phyloP scores from a whole-genome alignment of 257 asterid genomes.

The Capsicum baccatum region DNA sequence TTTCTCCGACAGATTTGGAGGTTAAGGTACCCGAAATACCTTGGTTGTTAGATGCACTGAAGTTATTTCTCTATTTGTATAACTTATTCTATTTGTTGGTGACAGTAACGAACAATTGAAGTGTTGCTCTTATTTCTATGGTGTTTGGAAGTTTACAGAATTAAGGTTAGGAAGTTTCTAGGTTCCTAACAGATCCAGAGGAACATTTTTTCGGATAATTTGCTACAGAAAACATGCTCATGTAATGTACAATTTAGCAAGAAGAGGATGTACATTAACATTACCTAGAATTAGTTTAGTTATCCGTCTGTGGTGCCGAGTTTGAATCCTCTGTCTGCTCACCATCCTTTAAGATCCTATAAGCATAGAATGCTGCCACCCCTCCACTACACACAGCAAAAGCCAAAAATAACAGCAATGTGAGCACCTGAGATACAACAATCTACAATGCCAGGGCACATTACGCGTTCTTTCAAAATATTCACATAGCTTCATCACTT shows the following conservation, averaged over 20 bases:
- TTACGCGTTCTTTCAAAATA: background rate
- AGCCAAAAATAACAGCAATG: background rate
- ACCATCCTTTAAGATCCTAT: slow-evolving; percentile 69
- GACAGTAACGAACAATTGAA: background rate
- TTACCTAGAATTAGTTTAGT: slow-evolving; percentile 34
- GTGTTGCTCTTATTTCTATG: slow-evolving; percentile 9
- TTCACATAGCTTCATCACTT: slow-evolving; percentile 3
- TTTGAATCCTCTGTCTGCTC: slow-evolving; percentile 54
- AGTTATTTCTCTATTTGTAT: background rate
- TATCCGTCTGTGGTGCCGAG: slow-evolving; percentile 47
- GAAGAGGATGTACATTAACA: background rate
- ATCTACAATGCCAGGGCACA: background rate
- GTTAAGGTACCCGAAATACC: background rate
- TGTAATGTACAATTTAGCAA: background rate
- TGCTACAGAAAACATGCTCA: background rate
- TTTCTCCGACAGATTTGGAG: background rate
- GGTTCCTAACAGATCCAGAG: background rate
- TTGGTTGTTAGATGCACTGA: background rate
- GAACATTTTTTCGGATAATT: background rate
- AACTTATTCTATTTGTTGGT: background rate
- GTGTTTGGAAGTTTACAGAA: background rate
- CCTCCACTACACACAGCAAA: slow-evolving; percentile 71
- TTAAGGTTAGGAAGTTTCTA: background rate
- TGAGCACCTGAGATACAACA: slow-evolving; percentile 10
- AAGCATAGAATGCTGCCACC: slow-evolving; percentile 74